Conservation (phyloP, 345 rosid genomes). For the Hibiscus syriacus region DNA sequence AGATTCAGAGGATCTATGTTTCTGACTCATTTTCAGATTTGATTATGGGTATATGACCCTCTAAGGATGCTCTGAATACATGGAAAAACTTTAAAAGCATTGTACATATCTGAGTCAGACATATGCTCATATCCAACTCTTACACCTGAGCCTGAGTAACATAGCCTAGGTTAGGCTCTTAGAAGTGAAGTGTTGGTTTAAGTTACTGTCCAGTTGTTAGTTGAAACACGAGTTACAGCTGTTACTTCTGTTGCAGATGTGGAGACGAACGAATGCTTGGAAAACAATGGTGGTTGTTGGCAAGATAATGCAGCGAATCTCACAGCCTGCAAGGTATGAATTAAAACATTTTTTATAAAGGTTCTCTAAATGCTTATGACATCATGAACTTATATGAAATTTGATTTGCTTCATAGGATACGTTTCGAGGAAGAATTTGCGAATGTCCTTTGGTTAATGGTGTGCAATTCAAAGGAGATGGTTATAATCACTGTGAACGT, state of each 20-base stretch:
- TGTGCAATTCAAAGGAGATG: conserved; percentile 94
- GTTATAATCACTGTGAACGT: conserved; percentile 93
- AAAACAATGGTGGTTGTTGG: conserved; percentile 34
- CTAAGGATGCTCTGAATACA: neutral
- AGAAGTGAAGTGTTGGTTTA: neutral
- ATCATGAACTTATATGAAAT: neutral
- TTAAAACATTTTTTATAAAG: conserved; percentile 11
- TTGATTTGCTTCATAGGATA: conserved; percentile 49
- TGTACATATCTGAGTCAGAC: neutral
- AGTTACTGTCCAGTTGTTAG: neutral
- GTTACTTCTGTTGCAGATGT: conserved; percentile 46
- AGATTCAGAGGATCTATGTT: neutral
- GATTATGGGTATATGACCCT: neutral
- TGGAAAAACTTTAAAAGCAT: neutral
- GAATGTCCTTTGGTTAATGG: conserved; percentile 90
- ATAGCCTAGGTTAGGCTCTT: neutral
- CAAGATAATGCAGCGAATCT: conserved; percentile 52
- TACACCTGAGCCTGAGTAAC: neutral
- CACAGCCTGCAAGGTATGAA: conserved; percentile 88
- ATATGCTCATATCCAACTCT: neutral
- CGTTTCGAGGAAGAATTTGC: conserved; percentile 93
- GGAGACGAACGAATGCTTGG: conserved; percentile 94
- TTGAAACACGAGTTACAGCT: neutral
- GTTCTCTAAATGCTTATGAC: neutral
- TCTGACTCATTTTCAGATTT: neutral